Base-by-base conservation (phyloP, 2,329 filamentous ascomycete genomes). In the Metarhizium anisopliae region DNA sequence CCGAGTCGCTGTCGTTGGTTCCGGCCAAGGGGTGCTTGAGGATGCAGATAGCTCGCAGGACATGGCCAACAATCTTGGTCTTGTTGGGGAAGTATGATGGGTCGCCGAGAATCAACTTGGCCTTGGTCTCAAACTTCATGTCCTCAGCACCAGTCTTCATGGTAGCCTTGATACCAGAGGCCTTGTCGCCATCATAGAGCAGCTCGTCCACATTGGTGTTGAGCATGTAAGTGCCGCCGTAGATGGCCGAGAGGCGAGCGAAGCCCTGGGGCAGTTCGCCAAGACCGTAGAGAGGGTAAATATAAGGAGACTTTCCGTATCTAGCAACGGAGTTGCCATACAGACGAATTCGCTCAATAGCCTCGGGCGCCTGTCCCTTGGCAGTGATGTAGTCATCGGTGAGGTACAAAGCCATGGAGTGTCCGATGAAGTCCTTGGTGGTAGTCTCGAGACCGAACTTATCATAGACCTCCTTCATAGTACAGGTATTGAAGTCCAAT, bases 171-270 rank as follows among this genome's bases (percentile, higher is more conserved):
- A 99, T 97, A 56, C 94, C 94, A 16, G 84, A 81, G n/a, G 93
- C 89, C 80, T 95, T 96, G 68, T 81, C 83, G 55, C 79, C 83
- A 57, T 95, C 90, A 70, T 94, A 95, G 59, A 88, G 73, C 62
- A 99, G 77, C 78, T 99, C 94, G 61, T 97, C 89, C 55, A 99
- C 82, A 63, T 85, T 85, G 64, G 94, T 95, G 80, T 97, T 97
- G 67, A 99, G 86, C 92, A 99, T 99, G 77, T 99, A 99, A 52
- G 94, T 99, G 64, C 94, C 94, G 62, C 94, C 94, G 70, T 99
- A 97, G 74, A 99, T 97, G 72, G 94, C 94, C 45, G 92, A 96
- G 55, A 99, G 83, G 72, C 94, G 92, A 60, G 94, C 94, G 67
- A 99, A 99, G 58, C 93, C 93, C 76, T 99, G 94, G 40, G 94